Percentiles rank a stretch among this genome's conserved stretches.
phyloP scores from a whole-genome alignment of 257 asterid genomes.

The Petunia secreta region DNA sequence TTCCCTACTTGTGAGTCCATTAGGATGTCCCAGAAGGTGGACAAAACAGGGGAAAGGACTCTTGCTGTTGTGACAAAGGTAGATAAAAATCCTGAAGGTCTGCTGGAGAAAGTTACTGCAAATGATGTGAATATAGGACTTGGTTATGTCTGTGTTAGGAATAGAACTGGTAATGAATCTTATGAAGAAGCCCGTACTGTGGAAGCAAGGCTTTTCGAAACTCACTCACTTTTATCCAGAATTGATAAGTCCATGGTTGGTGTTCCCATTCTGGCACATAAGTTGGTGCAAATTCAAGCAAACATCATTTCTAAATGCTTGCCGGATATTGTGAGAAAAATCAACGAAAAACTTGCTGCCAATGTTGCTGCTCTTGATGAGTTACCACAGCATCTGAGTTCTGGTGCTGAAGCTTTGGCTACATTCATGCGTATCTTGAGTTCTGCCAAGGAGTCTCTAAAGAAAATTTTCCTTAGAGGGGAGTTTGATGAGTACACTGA shows the following conservation, averaged over 20 bases:
- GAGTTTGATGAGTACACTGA: slow-evolving; percentile 42
- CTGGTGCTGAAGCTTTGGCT: slow-evolving; percentile 38
- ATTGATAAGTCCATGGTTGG: slow-evolving; percentile 42
- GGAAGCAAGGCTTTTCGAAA: slow-evolving; percentile 36
- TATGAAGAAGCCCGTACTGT: slow-evolving; percentile 34
- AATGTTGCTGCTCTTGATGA: slow-evolving; percentile 32
- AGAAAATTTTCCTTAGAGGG: slow-evolving; percentile 30
- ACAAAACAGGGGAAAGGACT: slow-evolving; percentile 39
- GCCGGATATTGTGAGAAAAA: slow-evolving; percentile 39
- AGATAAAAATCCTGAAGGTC: slow-evolving; percentile 39
- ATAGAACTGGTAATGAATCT: slow-evolving; percentile 33
- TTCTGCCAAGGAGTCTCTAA: slow-evolving; percentile 34
- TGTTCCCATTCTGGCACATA: slow-evolving; percentile 42
- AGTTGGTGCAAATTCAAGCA: slow-evolving; percentile 42
- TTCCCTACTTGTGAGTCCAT: slow-evolving; percentile 41
- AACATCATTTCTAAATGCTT: slow-evolving; percentile 35
- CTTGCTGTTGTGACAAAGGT: slow-evolving; percentile 41
- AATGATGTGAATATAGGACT: slow-evolving; percentile 26
- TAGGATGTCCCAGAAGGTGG: slow-evolving; percentile 42
- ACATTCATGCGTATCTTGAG: slow-evolving; percentile 36
- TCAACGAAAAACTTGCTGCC: slow-evolving; percentile 32
- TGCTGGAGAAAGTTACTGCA: slow-evolving; percentile 40
- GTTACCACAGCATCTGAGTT: slow-evolving; percentile 31
- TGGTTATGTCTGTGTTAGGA: slow-evolving; percentile 36
- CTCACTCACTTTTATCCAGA: slow-evolving; percentile 34